phyloP scores from a whole-genome alignment of 225 moss, liverwort and hornwort species.

The Marchantia polymorpha region DNA sequence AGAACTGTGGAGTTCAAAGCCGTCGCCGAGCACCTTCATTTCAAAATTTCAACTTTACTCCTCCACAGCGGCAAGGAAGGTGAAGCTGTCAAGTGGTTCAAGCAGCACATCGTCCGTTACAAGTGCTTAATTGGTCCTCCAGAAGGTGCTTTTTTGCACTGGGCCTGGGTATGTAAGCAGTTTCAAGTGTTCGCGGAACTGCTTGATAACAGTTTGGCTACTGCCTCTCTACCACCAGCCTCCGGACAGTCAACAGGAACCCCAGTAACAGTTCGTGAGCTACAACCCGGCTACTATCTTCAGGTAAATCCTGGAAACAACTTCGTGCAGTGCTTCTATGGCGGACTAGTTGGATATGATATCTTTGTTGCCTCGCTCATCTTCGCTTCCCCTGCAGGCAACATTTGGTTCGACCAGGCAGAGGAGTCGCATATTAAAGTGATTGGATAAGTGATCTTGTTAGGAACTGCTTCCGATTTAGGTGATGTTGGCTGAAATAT shows the following conservation, averaged over 20 bases:
- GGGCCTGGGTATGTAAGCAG: constrained; percentile 91
- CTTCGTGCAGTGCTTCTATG: neutral
- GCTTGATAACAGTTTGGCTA: constrained; percentile 73
- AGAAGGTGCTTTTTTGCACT: constrained; percentile 89
- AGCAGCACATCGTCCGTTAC: constrained; percentile 73
- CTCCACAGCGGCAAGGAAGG: constrained; percentile 89
- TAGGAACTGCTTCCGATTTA: neutral
- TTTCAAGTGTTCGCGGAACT: constrained; percentile 93
- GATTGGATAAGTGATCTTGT: neutral
- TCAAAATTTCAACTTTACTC: constrained; percentile 85
- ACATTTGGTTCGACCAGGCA: neutral
- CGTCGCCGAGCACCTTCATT: constrained; percentile 87
- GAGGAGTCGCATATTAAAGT: neutral
- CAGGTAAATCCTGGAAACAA: constrained; percentile 31
- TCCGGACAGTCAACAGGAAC: constrained; percentile 59
- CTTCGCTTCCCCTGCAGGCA: neutral
- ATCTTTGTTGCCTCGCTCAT: neutral
- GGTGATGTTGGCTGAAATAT: neutral
- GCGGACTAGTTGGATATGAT: neutral
- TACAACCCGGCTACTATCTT: constrained; percentile 86
- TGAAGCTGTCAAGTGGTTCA: constrained; percentile 93
- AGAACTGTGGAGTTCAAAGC: constrained; percentile 87
- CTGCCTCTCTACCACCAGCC: constrained; percentile 57
- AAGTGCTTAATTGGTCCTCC: constrained; percentile 72
- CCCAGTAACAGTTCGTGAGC: constrained; percentile 75